phyloP scores from a whole-genome alignment of 768 basidiomycete species.

The Trametes cingulata region DNA sequence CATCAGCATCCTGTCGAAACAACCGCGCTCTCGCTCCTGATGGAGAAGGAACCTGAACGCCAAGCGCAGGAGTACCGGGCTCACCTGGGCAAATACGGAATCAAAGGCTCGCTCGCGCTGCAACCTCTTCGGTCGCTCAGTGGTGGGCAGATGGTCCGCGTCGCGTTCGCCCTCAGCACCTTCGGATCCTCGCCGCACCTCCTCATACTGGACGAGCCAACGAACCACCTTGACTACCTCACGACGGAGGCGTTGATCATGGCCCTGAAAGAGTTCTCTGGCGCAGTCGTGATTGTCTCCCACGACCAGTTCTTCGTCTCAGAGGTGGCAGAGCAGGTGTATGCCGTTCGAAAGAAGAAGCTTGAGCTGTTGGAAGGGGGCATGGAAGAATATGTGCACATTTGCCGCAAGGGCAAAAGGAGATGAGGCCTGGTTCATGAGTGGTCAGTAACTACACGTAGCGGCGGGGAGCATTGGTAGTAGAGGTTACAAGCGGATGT shows the following conservation, averaged over 20 bases:
- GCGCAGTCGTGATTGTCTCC: conserved; percentile 94
- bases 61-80: conserved; percentile 14
- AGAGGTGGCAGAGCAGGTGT: conserved; percentile 97
- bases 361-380: conserved; percentile 44
- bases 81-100: conserved; percentile 22
- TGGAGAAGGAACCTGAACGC: conserved; percentile 3
- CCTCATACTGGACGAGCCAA: conserved; percentile 89
- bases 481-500: neutral
- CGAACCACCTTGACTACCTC: conserved; percentile 91
- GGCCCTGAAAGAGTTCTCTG: conserved; percentile 95
- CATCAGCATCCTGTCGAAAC: conserved; percentile 9
- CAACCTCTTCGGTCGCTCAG: conserved; percentile 78
- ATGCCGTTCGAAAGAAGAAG: conserved; percentile 88
- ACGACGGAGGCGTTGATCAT: conserved; percentile 99
- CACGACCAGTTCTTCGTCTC: conserved; percentile 98
- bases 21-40: conserved; percentile 12
- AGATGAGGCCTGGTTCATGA: neutral
- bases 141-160: conserved; percentile 99
- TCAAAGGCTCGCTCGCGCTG: conserved; percentile 11
- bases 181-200: conserved; percentile 96
- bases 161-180: conserved; percentile 85
- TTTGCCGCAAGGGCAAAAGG: conserved; percentile 8
- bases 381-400: conserved; percentile 15
- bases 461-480: neutral
- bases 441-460: neutral